Evolutionary conservation across 768 basidiomycete genomes (phyloP).

Genomic region (Hericium coralloides): DNA sequence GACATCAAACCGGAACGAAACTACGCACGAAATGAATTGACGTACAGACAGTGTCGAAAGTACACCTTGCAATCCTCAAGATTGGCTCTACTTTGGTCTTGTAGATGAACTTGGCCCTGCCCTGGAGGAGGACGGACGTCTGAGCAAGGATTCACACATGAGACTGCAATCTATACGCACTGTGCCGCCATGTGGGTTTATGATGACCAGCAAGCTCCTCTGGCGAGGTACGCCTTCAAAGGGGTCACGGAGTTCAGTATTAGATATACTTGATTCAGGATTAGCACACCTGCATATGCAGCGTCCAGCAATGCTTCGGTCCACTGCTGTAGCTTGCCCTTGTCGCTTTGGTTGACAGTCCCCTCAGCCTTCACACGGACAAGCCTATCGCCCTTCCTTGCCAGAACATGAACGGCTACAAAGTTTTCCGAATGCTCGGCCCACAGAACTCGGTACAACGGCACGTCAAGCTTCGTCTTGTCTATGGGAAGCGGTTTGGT

Average conservation of each 20-base stretch:
- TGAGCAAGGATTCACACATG: not conserved
- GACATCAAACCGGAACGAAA: not conserved
- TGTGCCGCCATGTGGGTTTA: slow-evolving; percentile 77
- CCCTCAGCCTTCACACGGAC: slow-evolving; percentile 38
- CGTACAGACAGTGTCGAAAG: slow-evolving; percentile 55
- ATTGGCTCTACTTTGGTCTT: slow-evolving; percentile 59
- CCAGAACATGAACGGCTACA: slow-evolving; percentile 45
- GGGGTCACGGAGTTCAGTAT: slow-evolving; percentile 12
- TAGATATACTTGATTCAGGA: not conserved
- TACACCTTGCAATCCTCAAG: slow-evolving; percentile 56
- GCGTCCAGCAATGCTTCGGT: slow-evolving; percentile 40
- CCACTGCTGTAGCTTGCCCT: slow-evolving; percentile 38
- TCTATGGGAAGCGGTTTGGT: not conserved
- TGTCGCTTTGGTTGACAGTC: slow-evolving; percentile 26
- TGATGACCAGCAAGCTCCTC: slow-evolving; percentile 54
- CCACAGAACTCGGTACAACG: slow-evolving; percentile 46
- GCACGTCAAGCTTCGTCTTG: slow-evolving; percentile 20
- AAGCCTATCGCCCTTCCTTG: slow-evolving; percentile 29
- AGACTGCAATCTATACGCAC: slow-evolving; percentile 31
- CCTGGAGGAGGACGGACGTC: slow-evolving; percentile 30
- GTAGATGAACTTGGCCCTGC: slow-evolving; percentile 49
- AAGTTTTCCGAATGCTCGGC: slow-evolving; percentile 30
- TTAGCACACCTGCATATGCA: slow-evolving; percentile 52
- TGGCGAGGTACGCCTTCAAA: slow-evolving; percentile 40
- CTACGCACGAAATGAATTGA: slow-evolving; percentile 3